Base-by-base conservation (phyloP, 768 basidiomycete species). In the Tricholoma furcatifolium region DNA sequence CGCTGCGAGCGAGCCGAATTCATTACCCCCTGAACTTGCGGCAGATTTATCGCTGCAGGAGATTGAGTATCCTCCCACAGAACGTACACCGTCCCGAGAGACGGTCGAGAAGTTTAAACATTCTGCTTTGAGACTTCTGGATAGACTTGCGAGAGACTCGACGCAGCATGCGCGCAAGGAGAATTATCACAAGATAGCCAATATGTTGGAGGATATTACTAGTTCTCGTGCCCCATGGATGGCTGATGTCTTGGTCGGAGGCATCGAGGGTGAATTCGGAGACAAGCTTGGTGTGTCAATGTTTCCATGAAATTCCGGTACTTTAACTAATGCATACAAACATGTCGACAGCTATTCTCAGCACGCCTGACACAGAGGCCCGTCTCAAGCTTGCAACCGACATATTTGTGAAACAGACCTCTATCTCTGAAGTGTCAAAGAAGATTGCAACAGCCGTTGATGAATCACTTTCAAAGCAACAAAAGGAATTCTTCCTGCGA, bases 401-500 rank as follows among this genome's bases (percentile, higher is more conserved):
- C 49, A 76, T 92, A 10, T 86, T 92, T 63, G 67, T 83, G 42
- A 92, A 91, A 60, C 85, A 87, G 47, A 73, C 83, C 2, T 87
- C 87, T 38, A 91, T 92, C 31, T 82, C 83, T 18, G 91, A 93
- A 66, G 87, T 93, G 0, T 82, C 86, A 14, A 83, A 84, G 65
- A 91, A 88, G 73, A 89, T 93, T 47, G 84, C 88, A 4, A 79
- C 81, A 27, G 84, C 87, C 18, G 86, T 93, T 10, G 88, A 90
- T 57, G 90, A 93, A 64, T 84, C 84, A 4, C 77, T 92, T n/a
- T 88, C 87, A 21, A 91, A 88, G 51, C 91, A 92, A 60, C 91
- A 93, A 69, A 92, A 92, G 62, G 91, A 91, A 54, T 87, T 86
- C 62, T 92, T 91, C 73, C 77, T 93, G 2, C 83, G 88, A 20